These are phyloP conservation scores for Soucietia sequanensis DNA, from an alignment of 805 yeast species.

Conservation along the genomic window DNA sequence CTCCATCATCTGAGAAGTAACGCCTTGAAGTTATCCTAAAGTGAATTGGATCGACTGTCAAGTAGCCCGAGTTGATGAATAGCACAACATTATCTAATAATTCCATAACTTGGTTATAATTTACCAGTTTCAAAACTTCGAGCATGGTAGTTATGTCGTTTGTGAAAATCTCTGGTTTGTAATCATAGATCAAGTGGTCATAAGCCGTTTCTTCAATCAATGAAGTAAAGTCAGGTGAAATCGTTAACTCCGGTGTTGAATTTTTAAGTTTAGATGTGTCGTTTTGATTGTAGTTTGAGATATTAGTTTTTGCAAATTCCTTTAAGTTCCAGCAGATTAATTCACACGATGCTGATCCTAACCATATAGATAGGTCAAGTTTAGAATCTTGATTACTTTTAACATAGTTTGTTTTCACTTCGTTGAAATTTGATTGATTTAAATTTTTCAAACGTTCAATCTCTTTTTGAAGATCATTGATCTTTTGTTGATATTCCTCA, in stretches of 20 bases:
- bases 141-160: not conserved
- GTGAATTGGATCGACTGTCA: slow-evolving; percentile 20
- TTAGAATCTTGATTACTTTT: slow-evolving; percentile 3
- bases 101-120: slow-evolving; percentile 1
- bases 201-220: slow-evolving; percentile 22
- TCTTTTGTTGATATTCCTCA: slow-evolving; percentile 16
- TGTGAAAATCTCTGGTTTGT: slow-evolving; percentile 1
- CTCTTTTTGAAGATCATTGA: slow-evolving; percentile 10
- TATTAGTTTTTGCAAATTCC: slow-evolving; percentile 11
- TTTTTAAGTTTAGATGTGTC: not conserved
- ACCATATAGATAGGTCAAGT: slow-evolving; percentile 15
- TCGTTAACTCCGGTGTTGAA: slow-evolving; percentile 8
- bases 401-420: not conserved
- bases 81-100: slow-evolving; percentile 14
- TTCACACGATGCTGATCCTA: slow-evolving; percentile 26
- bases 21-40: slow-evolving; percentile 10
- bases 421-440: not conserved
- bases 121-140: not conserved
- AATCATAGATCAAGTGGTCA: slow-evolving; percentile 11
- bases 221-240: slow-evolving; percentile 22
- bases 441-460: slow-evolving; percentile 3
- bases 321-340: slow-evolving; percentile 23
- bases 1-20: slow-evolving; percentile 14
- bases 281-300: not conserved
- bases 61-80: slow-evolving; percentile 23